These are phyloP conservation scores for Monilinia laxa DNA, from an alignment of 2,329 filamentous ascomycete species.

Conservation along the genomic window DNA sequence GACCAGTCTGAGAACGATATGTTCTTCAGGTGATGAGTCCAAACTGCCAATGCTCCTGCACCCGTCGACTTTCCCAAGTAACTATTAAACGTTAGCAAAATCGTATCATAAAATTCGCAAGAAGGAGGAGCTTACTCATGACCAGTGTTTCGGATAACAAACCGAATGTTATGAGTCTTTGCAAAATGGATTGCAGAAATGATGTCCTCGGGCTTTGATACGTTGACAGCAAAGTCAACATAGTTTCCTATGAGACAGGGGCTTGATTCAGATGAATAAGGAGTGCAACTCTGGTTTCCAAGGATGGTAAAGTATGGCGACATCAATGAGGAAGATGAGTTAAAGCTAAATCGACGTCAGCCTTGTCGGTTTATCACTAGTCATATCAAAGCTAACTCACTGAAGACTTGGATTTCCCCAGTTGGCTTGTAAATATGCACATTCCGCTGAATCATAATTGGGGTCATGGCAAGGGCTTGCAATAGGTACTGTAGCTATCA, in stretches of 20 bases:
- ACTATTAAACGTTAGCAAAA: constrained; percentile 26
- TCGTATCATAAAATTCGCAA: not conserved
- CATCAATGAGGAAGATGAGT: constrained; percentile 32
- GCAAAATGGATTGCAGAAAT: constrained; percentile 43
- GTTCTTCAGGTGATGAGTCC: constrained; percentile 56
- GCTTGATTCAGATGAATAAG: constrained; percentile 41
- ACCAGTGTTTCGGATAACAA: constrained; percentile 55
- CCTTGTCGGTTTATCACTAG: not conserved
- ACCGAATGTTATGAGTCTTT: constrained; percentile 42
- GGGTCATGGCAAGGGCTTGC: constrained; percentile 26
- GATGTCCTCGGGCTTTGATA: constrained; percentile 32
- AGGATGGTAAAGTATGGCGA: constrained; percentile 43
- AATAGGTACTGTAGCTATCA: constrained; percentile 28
- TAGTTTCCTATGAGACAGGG: constrained; percentile 44
- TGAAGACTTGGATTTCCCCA: constrained; percentile 25
- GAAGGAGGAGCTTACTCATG: constrained; percentile 46
- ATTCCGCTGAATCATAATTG: constrained; percentile 23
- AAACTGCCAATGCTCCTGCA: constrained; percentile 56
- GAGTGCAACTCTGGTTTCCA: constrained; percentile 39
- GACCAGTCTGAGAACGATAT: constrained; percentile 45
- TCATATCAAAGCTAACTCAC: not conserved
- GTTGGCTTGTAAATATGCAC: constrained; percentile 22
- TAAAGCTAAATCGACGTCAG: constrained; percentile 3
- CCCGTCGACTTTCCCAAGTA: constrained; percentile 61
- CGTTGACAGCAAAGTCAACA: constrained; percentile 39